Base-by-base conservation (phyloP, 805 yeast genomes). In the Maudiozyma serrabonitensis region DNA sequence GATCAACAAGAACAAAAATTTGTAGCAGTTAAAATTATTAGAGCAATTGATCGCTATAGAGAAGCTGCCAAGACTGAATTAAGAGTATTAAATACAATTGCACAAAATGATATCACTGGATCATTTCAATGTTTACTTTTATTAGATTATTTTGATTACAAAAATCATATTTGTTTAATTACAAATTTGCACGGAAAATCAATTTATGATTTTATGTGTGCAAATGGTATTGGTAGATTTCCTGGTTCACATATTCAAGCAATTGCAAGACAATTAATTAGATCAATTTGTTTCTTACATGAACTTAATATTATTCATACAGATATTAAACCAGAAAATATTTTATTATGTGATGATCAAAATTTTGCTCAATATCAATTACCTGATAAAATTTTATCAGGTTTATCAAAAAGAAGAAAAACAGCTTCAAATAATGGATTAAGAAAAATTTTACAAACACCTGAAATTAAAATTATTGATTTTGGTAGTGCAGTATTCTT, bases 401-500 rank as follows among this genome's bases (percentile, higher is more conserved):
- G 55, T 6, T 46, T 67, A 49, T 57, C 63, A 7, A 55, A 55
- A 28, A 61, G 70, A 48, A 54, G 70, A 25, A 55, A 54, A 46
- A 51, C 53, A 13, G 70, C 69, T 5, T 56, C 64, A 45, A 50
- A 56, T 46, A 65, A 64, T 35, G 69, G 69, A 11, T 59, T 60
- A 41, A 54, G 68, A 32, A 65, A 60, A 51, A 50, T 66, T 13
- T 74, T 93, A 54, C 76, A 75, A 45, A 81, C 86, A 62, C 95
- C 98, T 1, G 75, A 80, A 53, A 87, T 93, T 48, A 89, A 87
- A 63, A 78, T 91, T 26, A 93, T 93, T 52, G 99, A 93, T 69
- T 93, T 93, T 67, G 99, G 99, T n/a, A 82, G 93, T 39, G 96
- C 99, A 0, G 82, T 95, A 4, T 93, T 93, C 60, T 78, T 86